Evolutionary conservation across 306 rosid genomes (phyloP).

Genomic region (Quillaja saponaria): DNA sequence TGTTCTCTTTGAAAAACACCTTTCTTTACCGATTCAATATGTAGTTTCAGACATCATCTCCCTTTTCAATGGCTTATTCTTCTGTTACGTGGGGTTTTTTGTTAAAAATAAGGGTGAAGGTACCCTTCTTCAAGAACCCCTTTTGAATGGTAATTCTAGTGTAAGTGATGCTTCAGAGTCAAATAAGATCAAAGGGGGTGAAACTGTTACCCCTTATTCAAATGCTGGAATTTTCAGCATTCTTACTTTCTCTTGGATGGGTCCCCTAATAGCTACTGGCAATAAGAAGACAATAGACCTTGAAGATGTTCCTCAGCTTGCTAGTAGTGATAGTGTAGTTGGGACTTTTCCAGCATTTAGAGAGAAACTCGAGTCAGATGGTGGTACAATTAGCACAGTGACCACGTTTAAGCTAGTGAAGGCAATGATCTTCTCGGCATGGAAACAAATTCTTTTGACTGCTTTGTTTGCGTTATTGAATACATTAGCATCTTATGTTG

Average conservation of each 20-base stretch:
- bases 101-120: conserved; percentile 36
- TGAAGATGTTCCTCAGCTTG: conserved; percentile 57
- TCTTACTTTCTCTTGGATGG: conserved; percentile 52
- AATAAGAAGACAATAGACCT: conserved; percentile 42
- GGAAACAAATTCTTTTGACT: conserved; percentile 48
- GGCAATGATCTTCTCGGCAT: conserved; percentile 29
- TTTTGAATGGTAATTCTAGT: conserved; percentile 37
- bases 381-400: conserved; percentile 35
- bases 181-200: conserved; percentile 37
- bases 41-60: conserved; percentile 44
- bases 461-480: conserved; percentile 24
- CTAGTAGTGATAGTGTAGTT: conserved; percentile 36
- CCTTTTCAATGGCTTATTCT: conserved; percentile 29
- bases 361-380: conserved; percentile 40
- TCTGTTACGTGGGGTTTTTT: conserved; percentile 38
- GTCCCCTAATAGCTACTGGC: conserved; percentile 47
- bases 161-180: conserved; percentile 9
- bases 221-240: conserved; percentile 54
- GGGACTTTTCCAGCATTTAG: conserved; percentile 37
- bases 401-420: conserved; percentile 46
- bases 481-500: conserved; percentile 53
- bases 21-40: conserved; percentile 22
- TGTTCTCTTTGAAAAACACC: conserved; percentile 25
- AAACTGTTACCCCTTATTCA: conserved; percentile 52
- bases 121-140: conserved; percentile 37